Percentiles rank a stretch among this genome's conserved stretches.
Conservation (phyloP, 495 filamentous ascomycete genomes). For the Penicillium paxilli region DNA sequence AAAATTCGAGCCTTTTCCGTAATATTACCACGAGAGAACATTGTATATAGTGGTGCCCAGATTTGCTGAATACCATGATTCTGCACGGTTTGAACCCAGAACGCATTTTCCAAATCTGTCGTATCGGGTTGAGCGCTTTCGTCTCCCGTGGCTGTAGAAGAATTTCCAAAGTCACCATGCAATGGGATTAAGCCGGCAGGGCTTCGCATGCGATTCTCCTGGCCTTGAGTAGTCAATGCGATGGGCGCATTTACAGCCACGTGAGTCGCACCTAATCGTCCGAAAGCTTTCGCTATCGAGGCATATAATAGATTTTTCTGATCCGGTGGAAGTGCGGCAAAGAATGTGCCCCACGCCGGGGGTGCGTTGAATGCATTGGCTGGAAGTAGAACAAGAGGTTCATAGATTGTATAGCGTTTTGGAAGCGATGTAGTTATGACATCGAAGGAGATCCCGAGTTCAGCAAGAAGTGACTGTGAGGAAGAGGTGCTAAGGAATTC, state of each 20-base stretch:
- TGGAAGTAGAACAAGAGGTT: slow-evolving; percentile 68
- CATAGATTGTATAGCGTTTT: slow-evolving; percentile 67
- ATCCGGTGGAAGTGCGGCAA: slow-evolving; percentile 22
- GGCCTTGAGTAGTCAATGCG: slow-evolving; percentile 19
- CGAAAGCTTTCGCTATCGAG: slow-evolving; percentile 46
- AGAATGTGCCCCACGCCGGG: slow-evolving; percentile 46
- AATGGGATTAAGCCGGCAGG: slow-evolving; percentile 63
- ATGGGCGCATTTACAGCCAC: slow-evolving; percentile 76
- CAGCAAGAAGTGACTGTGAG: slow-evolving; percentile 11
- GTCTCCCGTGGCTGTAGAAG: slow-evolving; percentile 2
- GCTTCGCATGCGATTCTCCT: slow-evolving; percentile 66
- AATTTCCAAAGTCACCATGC: slow-evolving; percentile 63
- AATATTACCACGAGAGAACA: slow-evolving; percentile 89
- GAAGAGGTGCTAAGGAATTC: slow-evolving; percentile 25
- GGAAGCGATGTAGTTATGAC: slow-evolving; percentile 44
- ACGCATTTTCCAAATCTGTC: slow-evolving; percentile 58
- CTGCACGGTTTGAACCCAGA: slow-evolving; percentile 69
- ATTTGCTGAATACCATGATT: slow-evolving; percentile 82
- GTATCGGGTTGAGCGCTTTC: slow-evolving; percentile 24
- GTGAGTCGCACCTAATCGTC: slow-evolving; percentile 55
- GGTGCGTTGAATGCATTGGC: slow-evolving; percentile 53
- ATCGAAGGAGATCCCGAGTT: slow-evolving; percentile 13
- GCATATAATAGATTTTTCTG: slow-evolving; percentile 48
- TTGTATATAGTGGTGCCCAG: slow-evolving; percentile 85
- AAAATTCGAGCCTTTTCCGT: slow-evolving; percentile 83